Evolutionary conservation across 164 flowering plant genomes (phyloP), one percentile per base, ranked within the genome.

Genomic region (Santalum album): DNA sequence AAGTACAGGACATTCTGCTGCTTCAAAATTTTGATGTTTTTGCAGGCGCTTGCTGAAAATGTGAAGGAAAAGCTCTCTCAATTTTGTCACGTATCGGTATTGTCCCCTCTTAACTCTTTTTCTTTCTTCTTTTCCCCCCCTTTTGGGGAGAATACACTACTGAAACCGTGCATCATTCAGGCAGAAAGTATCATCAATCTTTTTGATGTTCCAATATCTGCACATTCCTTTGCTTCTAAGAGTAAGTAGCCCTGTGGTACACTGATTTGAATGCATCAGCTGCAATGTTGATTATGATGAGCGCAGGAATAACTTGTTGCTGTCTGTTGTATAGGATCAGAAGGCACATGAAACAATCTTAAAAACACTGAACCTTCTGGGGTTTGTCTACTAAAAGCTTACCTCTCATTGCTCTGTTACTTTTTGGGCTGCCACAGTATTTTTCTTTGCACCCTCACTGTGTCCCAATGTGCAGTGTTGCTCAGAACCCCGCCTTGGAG

Each of bases 31-130:
- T 60, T 12, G 29, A 23, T 67, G 42, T 65, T 23, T 56, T 62
- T 51, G 27, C 85, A 90, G 97, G 74, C 78, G 51, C 82, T 90
- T 45, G 90, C 81, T 7, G 92, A 75, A 29, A 83, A 79, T 76
- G 90, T 84, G 43, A 84, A 82, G 68, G 72, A 51, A n/a, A 90
- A 90, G 50, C 90, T 90, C 24, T 78, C 95, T 1, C 87, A 79
- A 47, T 87, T 90, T 71, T 90, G 97, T 74, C 97, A 90, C 75
- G 87, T 90, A 17, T 86, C 86, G 83, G 97, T 90, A 90, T 25
- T n/a, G 36, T 49, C 4, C 4, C 34, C 34, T 29, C 6, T 29
- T 3, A 29, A 20, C 6, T 55, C 18, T 19, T 59, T 14, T 56
- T 35, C 43, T 34, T 9, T 1, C 43, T 32, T 16, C 5, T 1